Evolutionary conservation across 805 yeast genomes (phyloP).

Genomic region (Schwanniomyces pseudopolymorphus): DNA sequence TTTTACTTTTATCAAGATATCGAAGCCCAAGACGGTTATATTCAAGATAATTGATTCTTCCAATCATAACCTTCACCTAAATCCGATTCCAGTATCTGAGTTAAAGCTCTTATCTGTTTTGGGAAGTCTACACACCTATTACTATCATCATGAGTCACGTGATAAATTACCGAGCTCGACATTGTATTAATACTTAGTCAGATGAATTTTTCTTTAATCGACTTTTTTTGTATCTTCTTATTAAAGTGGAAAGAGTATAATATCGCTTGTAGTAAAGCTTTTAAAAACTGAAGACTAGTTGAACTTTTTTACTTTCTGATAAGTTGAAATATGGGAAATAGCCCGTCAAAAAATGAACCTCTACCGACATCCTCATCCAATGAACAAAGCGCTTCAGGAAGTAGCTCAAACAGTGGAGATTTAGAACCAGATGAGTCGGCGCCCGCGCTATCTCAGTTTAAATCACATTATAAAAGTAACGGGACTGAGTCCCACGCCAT

Average conservation of each 20-base stretch:
- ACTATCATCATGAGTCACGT: not conserved
- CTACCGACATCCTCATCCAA: constrained; percentile 42
- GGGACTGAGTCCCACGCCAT: constrained; percentile 5
- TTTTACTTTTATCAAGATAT: not conserved
- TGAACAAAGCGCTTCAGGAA: constrained; percentile 1
- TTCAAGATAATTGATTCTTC: not conserved
- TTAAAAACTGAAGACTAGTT: not conserved
- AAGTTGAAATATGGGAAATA: constrained; percentile 52
- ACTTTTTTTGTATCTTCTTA: not conserved
- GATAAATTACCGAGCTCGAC: not conserved
- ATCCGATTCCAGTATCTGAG: too few relatives aligned
- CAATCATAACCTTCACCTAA: not conserved
- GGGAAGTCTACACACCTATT: not conserved
- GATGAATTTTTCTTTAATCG: not conserved
- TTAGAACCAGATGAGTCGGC: constrained; percentile 42
- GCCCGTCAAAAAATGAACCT: constrained; percentile 58
- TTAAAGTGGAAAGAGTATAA: not conserved
- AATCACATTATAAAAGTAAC: constrained; percentile 5
- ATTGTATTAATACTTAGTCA: not conserved
- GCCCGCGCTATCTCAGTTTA: constrained; percentile 40
- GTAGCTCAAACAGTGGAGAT: constrained; percentile 27
- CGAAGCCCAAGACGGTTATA: not conserved
- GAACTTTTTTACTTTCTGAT: not conserved
- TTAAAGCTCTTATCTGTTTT: not conserved
- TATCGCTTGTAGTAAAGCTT: not conserved